Evolutionary conservation across 192 early-diverging fungal genomes (phyloP), one percentile per base, ranked within the genome.

Genomic region (Mortierella claussenii): DNA sequence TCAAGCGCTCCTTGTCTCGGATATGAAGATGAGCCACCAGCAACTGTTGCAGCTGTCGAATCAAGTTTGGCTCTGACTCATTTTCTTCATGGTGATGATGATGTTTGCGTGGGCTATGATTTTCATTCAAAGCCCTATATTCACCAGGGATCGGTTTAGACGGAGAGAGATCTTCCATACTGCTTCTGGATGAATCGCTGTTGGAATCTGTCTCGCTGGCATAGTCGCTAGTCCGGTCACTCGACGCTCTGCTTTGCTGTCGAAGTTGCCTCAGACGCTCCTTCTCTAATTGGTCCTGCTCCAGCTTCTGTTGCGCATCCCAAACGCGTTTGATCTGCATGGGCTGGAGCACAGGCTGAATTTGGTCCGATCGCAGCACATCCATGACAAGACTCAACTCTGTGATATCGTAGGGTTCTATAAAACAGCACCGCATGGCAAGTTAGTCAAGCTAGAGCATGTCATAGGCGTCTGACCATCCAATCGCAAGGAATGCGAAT

Each of bases 1-100:
- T 82, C 64, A 88, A 37, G n/a, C 79, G 43, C 33, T 86, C 80
- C 48, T 85, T 82, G 34, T 86, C 84, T 18, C 82, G 69, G 37
- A 82, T 68, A 13, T 83, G 81, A 37, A 79, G 50, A 49, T 88
- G 82, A 0, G 85, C 23, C 20, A 83, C 67, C 58, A 81, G 79
- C 2, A 88, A 67, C 17, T 80, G 69, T 30, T 84, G 73, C 1
- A 88, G 43, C 21, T 62, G 60, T 9, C 65, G 50, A 8, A 87
- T 67, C 3, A 81, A 43, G 42, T 61, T 73, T n/a, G 31, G 55
- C 12, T 75, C 30, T 18, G 37, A 21, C 10, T 48, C 42, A 1
- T 9, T 20, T 18, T 1, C 55, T 12, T 12, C 34, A n/a, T n/a
- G n/a, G n/a, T 3, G 17, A 9, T 37, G 56, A 15, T 2, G 31